Evolutionary conservation across 106 monocot species (phyloP).

Genomic region (Allium fistulosum): DNA sequence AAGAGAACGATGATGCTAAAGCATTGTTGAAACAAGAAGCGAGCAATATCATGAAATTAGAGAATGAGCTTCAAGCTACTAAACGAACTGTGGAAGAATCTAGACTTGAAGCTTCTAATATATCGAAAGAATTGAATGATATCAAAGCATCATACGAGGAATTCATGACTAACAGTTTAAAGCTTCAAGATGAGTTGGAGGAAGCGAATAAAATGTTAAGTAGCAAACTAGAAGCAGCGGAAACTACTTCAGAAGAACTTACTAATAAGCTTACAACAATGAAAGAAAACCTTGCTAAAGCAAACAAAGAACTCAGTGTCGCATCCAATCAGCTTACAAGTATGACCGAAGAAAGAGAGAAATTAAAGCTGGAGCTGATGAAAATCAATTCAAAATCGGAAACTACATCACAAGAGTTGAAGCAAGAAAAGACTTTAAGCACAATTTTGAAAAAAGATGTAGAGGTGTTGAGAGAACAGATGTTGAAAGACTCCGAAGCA

Average conservation of each 20-base stretch:
- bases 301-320: slow-evolving; percentile 37
- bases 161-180: slow-evolving; percentile 4
- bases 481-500: slow-evolving; percentile 46
- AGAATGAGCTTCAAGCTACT: slow-evolving; percentile 35
- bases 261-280: slow-evolving; percentile 49
- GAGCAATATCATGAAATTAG: slow-evolving; percentile 24
- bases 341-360: slow-evolving; percentile 35
- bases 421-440: slow-evolving; percentile 53
- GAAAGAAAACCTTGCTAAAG: slow-evolving; percentile 29
- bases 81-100: slow-evolving; percentile 32
- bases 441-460: slow-evolving; percentile 48
- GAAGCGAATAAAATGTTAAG: slow-evolving; percentile 14
- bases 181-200: slow-evolving; percentile 13
- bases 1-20: slow-evolving; percentile 48
- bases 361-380: slow-evolving; percentile 57
- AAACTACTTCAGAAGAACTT: slow-evolving; percentile 30
- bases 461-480: slow-evolving; percentile 40
- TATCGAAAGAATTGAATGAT: slow-evolving; percentile 15
- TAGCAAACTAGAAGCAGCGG: slow-evolving; percentile 42
- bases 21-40: slow-evolving; percentile 44
- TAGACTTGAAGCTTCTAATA: slow-evolving; percentile 26
- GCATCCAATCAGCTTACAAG: slow-evolving; percentile 43
- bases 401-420: slow-evolving; percentile 28
- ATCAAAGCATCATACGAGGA: slow-evolving; percentile 13
- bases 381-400: slow-evolving; percentile 51